A percentile compares a stretch with the other conserved stretches of the same genome.
Conservation (phyloP, 2,329 filamentous ascomycete genomes). For the Domatiomyces globalis region DNA sequence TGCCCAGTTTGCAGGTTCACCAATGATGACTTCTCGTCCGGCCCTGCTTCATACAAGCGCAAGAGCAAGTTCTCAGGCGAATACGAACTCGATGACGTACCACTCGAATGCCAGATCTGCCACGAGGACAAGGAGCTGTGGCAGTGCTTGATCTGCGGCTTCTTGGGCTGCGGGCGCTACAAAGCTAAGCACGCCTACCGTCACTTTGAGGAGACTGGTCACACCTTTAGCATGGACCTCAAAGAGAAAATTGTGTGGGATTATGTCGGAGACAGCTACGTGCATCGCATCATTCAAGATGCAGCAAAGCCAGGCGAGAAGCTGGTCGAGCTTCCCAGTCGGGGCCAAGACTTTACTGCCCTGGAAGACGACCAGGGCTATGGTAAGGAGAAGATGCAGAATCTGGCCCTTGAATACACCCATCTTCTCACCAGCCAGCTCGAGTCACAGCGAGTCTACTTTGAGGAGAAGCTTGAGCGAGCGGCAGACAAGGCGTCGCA, state of each 20-base stretch:
- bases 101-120: conserved; percentile 58
- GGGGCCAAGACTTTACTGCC: conserved; percentile 22
- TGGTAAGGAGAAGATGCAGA: conserved; percentile 48
- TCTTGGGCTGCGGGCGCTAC: conserved; percentile 85
- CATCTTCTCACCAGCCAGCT: conserved; percentile 86
- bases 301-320: conserved; percentile 56
- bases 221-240: conserved; percentile 86
- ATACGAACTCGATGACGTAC: conserved; percentile 41
- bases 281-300: conserved; percentile 85
- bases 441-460: conserved; percentile 84
- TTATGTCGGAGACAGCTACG: conserved; percentile 88
- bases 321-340: conserved; percentile 57
- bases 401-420: conserved; percentile 85
- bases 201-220: conserved; percentile 78
- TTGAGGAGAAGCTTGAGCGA: conserved; percentile 80
- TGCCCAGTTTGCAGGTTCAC: conserved; percentile 94
- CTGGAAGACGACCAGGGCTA: conserved; percentile 32
- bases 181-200: conserved; percentile 86
- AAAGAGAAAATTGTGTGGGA: conserved; percentile 96
- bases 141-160: conserved; percentile 90
- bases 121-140: conserved; percentile 71
- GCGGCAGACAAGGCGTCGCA: conserved; percentile 77
- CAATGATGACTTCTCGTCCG: conserved; percentile 40
- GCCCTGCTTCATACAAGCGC: conserved; percentile 7
- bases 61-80: conserved; percentile 21